Conservation (phyloP, 345 rosid species). For the Alliaria petiolata region DNA sequence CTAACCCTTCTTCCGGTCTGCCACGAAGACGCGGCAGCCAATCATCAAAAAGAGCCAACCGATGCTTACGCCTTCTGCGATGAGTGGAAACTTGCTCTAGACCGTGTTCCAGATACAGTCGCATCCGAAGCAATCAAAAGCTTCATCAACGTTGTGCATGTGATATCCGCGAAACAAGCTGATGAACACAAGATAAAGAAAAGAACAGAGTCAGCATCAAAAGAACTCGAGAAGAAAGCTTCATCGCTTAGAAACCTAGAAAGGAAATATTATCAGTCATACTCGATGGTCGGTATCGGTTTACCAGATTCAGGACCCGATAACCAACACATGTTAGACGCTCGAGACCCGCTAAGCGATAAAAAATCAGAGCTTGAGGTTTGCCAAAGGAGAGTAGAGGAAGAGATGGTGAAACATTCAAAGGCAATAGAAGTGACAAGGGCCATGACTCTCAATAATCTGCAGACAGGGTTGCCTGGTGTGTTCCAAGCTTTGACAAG, state of each 20-base stretch:
- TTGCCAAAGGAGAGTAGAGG: conserved; percentile 82
- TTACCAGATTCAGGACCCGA: conserved; percentile 63
- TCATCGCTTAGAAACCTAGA: conserved; percentile 75
- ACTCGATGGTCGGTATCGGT: conserved; percentile 85
- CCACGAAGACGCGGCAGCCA: conserved; percentile 36
- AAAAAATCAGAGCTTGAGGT: conserved; percentile 73
- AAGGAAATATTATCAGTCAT: conserved; percentile 84
- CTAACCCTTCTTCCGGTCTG: conserved; percentile 73
- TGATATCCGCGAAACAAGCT: conserved; percentile 60
- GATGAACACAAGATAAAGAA: conserved; percentile 83
- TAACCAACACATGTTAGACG: conserved; percentile 61
- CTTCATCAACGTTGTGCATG: conserved; percentile 76
- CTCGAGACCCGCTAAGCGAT: conserved; percentile 82
- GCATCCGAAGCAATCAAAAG: conserved; percentile 98
- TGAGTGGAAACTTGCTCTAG: conserved; percentile 92
- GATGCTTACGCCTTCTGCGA: conserved; percentile 66
- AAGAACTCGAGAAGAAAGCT: conserved; percentile 89
- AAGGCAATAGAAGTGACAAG: conserved; percentile 90
- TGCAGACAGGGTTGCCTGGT: conserved; percentile 95
- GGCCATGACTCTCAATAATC: conserved; percentile 78
- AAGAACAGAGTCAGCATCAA: conserved; percentile 68
- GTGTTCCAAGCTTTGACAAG: conserved; percentile 87
- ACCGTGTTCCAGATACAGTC: conserved; percentile 88
- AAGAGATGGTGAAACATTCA: conserved; percentile 83
- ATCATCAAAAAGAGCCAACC: conserved; percentile 35